These are phyloP conservation scores for Oenanthe javanica DNA, from an alignment of 140 eudicot genomes.

Conservation along the genomic window DNA sequence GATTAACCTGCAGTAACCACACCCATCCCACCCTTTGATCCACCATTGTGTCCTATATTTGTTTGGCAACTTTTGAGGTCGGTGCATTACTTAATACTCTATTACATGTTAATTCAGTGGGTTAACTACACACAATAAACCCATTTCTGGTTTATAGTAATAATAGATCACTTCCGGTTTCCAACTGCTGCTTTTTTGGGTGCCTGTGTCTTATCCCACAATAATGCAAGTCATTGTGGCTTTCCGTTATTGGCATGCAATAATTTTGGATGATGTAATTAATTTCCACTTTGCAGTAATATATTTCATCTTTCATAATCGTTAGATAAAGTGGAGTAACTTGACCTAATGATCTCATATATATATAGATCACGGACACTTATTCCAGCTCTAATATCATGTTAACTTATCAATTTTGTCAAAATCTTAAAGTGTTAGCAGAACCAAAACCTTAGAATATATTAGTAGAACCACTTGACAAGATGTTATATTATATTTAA, in stretches of 20 bases:
- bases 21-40: too few relatives aligned
- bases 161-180: background rate
- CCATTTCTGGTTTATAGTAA: background rate
- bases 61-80: background rate
- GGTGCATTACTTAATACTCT: background rate
- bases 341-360: background rate
- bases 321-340: background rate
- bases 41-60: background rate
- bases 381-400: too few relatives aligned
- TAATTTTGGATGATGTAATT: background rate
- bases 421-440: too few relatives aligned
- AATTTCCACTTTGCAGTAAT: too few relatives aligned
- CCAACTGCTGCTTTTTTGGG: background rate
- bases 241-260: background rate
- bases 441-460: too few relatives aligned
- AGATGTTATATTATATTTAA: too few relatives aligned
- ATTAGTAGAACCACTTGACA: too few relatives aligned
- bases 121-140: background rate
- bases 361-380: too few relatives aligned
- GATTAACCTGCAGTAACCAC: too few relatives aligned
- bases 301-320: too few relatives aligned
- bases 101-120: background rate
- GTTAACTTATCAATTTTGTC: too few relatives aligned
- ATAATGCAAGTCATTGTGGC: background rate
- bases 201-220: background rate